Evolutionary conservation across 345 rosid species (phyloP), one percentile per base, ranked within the genome.

Genomic region (Arabis hirsuta): DNA sequence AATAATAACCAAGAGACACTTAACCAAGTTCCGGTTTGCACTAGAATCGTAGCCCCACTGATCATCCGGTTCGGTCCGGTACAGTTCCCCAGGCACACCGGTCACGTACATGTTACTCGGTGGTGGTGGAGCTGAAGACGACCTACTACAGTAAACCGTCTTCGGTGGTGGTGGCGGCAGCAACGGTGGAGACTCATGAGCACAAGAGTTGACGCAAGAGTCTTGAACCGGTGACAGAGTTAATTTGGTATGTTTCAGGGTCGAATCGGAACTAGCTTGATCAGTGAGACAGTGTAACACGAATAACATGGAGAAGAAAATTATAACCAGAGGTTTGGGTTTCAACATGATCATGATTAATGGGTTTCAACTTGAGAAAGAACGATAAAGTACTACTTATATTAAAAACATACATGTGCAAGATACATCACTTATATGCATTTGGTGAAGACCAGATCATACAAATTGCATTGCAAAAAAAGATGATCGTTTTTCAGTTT

Each of bases 21-120:
- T 16, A 31, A 47, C 79, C 65, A 4, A 38, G 54, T 71, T 72
- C 22, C 66, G 80, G 45, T 52, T 73, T 64, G 69, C 83, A 12
- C 54, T 71, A 22, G 84, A 82, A 68, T 79, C 82, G 59, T 69
- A 83, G 5, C 43, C 70, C 87, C 79, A 72, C 3, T 48, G 60
- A 26, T 70, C 54, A 50, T 73, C 57, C 34, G 85, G 67, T 55
- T 78, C 78, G 12, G 84, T 73, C 9, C 38, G 59, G 65, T 81
- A 86, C 68, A 83, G 26, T 69, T 71, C 76, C 12, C 83, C 90
- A 0, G 96, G 88, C 55, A 76, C 79, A 32, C 80, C 77, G 0
- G 86, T 84, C 52, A 85, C 81, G 63, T 82, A 81, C 63, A 74
- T 69, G 54, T 77, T 81, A 69, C 84, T 67, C 4, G 90, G 87